Conservation (phyloP, 1,139 yeast genomes). For the Debaryomyces coudertii region DNA sequence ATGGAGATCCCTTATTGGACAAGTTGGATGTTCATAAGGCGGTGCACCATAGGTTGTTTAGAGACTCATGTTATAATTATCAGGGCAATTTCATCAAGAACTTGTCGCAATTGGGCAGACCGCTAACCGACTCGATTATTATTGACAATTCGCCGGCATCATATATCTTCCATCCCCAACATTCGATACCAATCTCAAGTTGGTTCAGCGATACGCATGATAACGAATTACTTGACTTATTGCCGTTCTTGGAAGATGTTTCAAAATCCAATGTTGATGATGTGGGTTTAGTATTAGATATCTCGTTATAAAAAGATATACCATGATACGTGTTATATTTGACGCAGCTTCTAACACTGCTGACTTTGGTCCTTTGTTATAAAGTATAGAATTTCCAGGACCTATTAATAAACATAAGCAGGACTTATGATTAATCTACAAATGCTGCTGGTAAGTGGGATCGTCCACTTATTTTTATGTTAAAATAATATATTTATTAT, state of each 20-base stretch:
- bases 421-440: conserved; percentile 16
- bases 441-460: background rate
- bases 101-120: conserved; percentile 91
- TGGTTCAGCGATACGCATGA: conserved; percentile 99
- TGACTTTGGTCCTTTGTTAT: conserved; percentile 1
- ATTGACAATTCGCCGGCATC: conserved; percentile 98
- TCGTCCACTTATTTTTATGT: background rate
- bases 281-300: conserved; percentile 82
- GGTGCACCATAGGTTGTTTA: conserved; percentile 87
- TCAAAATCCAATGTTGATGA: conserved; percentile 72
- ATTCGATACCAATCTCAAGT: conserved; percentile 95
- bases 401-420: conserved; percentile 16
- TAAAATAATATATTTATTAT: conserved; percentile 5
- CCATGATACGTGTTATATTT: background rate
- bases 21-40: conserved; percentile 73
- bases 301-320: conserved; percentile 38
- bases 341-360: conserved; percentile 1
- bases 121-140: conserved; percentile 80
- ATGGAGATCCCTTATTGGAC: conserved; percentile 93
- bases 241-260: conserved; percentile 88
- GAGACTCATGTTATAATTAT: conserved; percentile 66
- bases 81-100: conserved; percentile 96
- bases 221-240: conserved; percentile 86
- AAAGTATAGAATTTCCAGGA: conserved; percentile 2
- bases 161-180: conserved; percentile 95